Conservation (phyloP, 1,284 basidiomycete species). For the Heliocybe sulcata region DNA sequence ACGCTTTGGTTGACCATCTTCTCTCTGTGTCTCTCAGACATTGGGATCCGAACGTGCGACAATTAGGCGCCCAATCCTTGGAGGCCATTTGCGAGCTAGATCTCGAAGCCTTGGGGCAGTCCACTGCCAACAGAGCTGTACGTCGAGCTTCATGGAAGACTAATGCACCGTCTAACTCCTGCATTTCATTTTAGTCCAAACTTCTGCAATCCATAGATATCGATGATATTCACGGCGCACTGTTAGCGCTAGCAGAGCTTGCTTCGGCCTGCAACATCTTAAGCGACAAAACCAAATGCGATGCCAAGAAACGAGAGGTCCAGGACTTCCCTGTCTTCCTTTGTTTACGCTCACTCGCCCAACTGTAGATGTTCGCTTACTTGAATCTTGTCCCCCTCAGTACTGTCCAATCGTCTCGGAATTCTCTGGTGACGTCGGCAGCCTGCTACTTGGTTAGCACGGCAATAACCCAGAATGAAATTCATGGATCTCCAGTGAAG, state of each 20-base stretch:
- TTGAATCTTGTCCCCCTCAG: conserved; percentile 47
- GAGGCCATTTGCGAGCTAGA: conserved; percentile 61
- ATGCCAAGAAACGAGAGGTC: conserved; percentile 33
- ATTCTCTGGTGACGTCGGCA: conserved; percentile 68
- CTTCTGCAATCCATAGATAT: conserved; percentile 63
- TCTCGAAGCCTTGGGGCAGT: conserved; percentile 42
- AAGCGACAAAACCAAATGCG: conserved; percentile 18
- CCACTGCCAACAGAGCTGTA: conserved; percentile 45
- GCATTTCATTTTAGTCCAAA: conserved; percentile 33
- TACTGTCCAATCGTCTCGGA: conserved; percentile 60
- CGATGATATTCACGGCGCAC: conserved; percentile 75
- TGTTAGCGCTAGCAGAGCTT: conserved; percentile 70
- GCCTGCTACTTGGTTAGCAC: conserved; percentile 69
- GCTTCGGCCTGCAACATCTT: conserved; percentile 41
- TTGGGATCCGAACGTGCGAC: conserved; percentile 84
- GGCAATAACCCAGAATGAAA: conserved; percentile 53
- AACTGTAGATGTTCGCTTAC: conserved; percentile 47
- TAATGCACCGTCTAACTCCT: conserved; percentile 1
- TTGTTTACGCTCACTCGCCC: conserved; percentile 16
- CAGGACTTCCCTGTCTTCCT: conserved; percentile 1
- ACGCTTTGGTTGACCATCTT: conserved; percentile 69
- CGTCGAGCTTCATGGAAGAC: conserved; percentile 14
- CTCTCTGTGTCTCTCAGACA: conserved; percentile 75
- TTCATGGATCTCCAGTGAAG: conserved; percentile 30
- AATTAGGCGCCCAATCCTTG: conserved; percentile 75